Evolutionary conservation across 2,329 filamentous ascomycete species (phyloP).

Genomic region (Rhynchosporium secalis): DNA sequence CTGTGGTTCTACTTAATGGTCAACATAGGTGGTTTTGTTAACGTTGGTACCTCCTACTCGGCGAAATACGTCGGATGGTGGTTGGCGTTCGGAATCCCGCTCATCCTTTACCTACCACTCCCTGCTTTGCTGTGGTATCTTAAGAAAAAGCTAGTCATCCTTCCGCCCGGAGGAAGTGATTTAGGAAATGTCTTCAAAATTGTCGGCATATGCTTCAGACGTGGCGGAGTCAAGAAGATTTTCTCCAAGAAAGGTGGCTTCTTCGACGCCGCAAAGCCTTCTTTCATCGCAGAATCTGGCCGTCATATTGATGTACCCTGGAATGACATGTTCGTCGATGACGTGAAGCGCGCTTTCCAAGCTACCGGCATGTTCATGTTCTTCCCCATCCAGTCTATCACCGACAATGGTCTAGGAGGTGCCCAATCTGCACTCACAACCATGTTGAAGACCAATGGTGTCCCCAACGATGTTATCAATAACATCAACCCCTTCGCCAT

Average conservation of each 20-base stretch:
- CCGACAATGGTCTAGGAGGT: slow-evolving; percentile 48
- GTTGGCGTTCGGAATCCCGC: slow-evolving; percentile 50
- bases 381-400: slow-evolving; percentile 46
- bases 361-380: slow-evolving; percentile 68
- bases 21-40: slow-evolving; percentile 61
- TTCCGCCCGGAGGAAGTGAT: slow-evolving; percentile 49
- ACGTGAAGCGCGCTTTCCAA: slow-evolving; percentile 68
- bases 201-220: slow-evolving; percentile 44
- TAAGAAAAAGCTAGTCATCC: slow-evolving; percentile 45
- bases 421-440: slow-evolving; percentile 54
- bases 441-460: slow-evolving; percentile 65
- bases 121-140: slow-evolving; percentile 51
- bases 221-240: slow-evolving; percentile 65
- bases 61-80: slow-evolving; percentile 52
- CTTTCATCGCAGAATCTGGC: slow-evolving; percentile 52
- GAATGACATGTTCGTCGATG: slow-evolving; percentile 79
- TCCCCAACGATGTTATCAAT: slow-evolving; percentile 76
- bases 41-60: slow-evolving; percentile 45
- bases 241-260: slow-evolving; percentile 49
- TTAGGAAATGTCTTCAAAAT: slow-evolving; percentile 48
- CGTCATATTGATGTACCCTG: slow-evolving; percentile 74
- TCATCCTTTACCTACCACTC: slow-evolving; percentile 61
- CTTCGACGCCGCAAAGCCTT: slow-evolving; percentile 70
- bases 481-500: slow-evolving; percentile 76
- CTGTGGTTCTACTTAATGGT: slow-evolving; percentile 66